Percentiles rank a stretch among this genome's conserved stretches.
Conservation (phyloP, 345 rosid species). For the Gossypium arboreum region DNA sequence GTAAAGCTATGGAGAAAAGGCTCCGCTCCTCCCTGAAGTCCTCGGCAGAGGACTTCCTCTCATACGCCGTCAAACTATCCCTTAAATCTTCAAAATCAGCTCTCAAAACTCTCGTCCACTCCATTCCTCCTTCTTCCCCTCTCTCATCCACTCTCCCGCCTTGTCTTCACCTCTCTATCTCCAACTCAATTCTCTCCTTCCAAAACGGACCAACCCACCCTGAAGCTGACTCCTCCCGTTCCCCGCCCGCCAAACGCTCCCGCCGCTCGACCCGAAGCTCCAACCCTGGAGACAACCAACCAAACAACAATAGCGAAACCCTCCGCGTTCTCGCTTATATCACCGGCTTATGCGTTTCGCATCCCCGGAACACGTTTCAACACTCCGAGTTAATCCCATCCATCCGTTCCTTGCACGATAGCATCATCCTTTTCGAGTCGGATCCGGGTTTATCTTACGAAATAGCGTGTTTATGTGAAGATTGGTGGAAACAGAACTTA, state of each 20-base stretch:
- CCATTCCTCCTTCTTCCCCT: constrained; percentile 47
- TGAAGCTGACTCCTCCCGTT: constrained; percentile 24
- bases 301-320: constrained; percentile 20
- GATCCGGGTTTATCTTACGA: constrained; percentile 54
- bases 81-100: constrained; percentile 64
- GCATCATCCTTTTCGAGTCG: constrained; percentile 61
- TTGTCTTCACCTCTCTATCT: constrained; percentile 47
- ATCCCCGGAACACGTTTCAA: constrained; percentile 45
- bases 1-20: constrained; percentile 55
- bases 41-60: constrained; percentile 68
- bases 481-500: constrained; percentile 71
- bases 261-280: constrained; percentile 37
- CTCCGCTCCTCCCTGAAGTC: constrained; percentile 65
- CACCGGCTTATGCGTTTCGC: constrained; percentile 41
- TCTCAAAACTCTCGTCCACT: constrained; percentile 54
- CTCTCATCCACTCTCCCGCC: constrained; percentile 51
- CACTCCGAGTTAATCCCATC: constrained; percentile 49
- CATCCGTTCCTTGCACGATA: constrained; percentile 61
- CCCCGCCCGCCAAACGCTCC: constrained; percentile 53
- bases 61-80: constrained; percentile 38
- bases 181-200: constrained; percentile 36
- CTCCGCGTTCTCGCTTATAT: constrained; percentile 48
- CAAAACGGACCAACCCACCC: constrained; percentile 22
- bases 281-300: neutral
- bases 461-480: constrained; percentile 68